Base-by-base conservation (phyloP, 2,329 filamentous ascomycete species). In the Thermothelomyces thermophilus region DNA sequence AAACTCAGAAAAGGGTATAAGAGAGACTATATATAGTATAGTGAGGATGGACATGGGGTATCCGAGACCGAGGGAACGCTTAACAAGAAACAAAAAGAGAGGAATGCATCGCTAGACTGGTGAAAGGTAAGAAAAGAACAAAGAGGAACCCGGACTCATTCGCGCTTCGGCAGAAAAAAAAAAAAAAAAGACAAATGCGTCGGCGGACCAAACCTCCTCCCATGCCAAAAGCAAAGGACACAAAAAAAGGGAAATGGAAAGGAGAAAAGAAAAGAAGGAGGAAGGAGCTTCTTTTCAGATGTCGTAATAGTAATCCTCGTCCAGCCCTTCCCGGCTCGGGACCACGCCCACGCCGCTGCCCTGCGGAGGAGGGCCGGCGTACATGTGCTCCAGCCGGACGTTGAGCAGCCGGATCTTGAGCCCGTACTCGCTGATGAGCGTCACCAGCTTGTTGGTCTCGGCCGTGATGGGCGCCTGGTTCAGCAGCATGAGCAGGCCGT, bases 391-490 rank as follows among this genome's bases (percentile, higher is more conserved):
- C 70, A 90, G 86, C 48, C 89, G 76, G 36, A 98, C 86, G 67
- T 97, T 98, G 60, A 98, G 73, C 63, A 98, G 70, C 35, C 93
- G 76, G 55, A 98, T 94, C 73, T 95, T 95, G 56, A 97, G 72
- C 4, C 93, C 90, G 64, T 95, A 97, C 59, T 94, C 87, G 62
- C 83, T 83, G 52, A 97, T 87, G 60, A 96, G 72, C 48, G 84
- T 82, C 47, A 96, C 84, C 54, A 97, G 72, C 67, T 93, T 94
- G 64, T 86, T 91, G 31, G 93, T 97, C 70, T 97, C 91, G 2
- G 90, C 82, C n/a, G 93, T 98, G 64, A 98, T 96, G 17, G 93
- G 93, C 52, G 90, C 82, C 68, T 98, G 93, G 63, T 94, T 90
- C 20, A 98, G 76, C 48, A 98, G 75, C 90, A 98, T 95, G 50